phyloP scores from a whole-genome alignment of 2,329 filamentous ascomycete species.

The Hawksworthiomyces lignivorus region DNA sequence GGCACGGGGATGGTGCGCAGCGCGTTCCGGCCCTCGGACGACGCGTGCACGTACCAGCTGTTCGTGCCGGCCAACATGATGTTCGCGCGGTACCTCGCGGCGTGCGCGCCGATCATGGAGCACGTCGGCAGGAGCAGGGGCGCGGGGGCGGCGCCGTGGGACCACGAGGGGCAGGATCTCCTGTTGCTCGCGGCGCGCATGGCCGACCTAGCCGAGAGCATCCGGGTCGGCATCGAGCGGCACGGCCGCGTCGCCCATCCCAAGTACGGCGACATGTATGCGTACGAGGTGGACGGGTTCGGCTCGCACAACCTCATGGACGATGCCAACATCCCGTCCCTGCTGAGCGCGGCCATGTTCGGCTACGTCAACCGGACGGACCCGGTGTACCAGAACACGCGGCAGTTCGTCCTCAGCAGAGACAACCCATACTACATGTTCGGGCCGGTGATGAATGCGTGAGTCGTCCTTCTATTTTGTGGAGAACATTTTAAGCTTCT shows the following conservation, averaged over 20 bases:
- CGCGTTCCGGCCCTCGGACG: slow-evolving; percentile 72
- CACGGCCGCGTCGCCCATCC: slow-evolving; percentile 12
- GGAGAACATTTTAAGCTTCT: not conserved
- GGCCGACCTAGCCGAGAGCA: slow-evolving; percentile 5
- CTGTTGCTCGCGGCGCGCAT: slow-evolving; percentile 6
- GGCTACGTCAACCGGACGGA: slow-evolving; percentile 50
- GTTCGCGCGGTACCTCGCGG: slow-evolving; percentile 47
- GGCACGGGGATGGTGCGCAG: slow-evolving; percentile 66
- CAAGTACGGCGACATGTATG: slow-evolving; percentile 34
- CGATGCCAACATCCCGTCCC: slow-evolving; percentile 57
- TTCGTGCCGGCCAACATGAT: slow-evolving; percentile 74
- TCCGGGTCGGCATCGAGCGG: slow-evolving; percentile 14
- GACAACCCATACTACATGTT: slow-evolving; percentile 64
- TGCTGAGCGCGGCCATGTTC: slow-evolving; percentile 52
- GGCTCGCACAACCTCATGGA: slow-evolving; percentile 56
- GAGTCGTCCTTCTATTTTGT: no score
- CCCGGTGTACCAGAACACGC: slow-evolving; percentile 53
- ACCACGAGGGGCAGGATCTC: slow-evolving; percentile 6
- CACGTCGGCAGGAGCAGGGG: not conserved
- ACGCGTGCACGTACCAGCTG: slow-evolving; percentile 68
- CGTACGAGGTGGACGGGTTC: slow-evolving; percentile 67
- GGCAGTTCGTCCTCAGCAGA: slow-evolving; percentile 27
- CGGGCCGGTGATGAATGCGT: slow-evolving; percentile 38
- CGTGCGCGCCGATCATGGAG: slow-evolving; percentile 29
- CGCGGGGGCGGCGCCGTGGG: not conserved